Conservation (phyloP, 306 rosid genomes). For the Glycine soja region DNA sequence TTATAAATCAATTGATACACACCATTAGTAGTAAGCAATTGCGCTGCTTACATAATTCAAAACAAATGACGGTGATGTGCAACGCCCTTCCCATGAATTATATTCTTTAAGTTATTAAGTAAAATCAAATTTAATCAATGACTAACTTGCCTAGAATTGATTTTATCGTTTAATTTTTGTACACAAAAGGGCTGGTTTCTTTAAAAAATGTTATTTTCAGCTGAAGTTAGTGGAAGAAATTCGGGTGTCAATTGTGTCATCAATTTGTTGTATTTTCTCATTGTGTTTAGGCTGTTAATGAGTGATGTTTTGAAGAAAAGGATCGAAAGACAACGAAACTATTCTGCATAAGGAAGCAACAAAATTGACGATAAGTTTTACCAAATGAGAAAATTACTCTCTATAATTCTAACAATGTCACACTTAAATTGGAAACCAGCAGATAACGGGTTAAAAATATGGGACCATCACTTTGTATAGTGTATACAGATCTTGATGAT, state of each 20-base stretch:
- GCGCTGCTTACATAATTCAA: not conserved
- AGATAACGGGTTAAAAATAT: not conserved
- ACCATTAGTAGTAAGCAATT: not conserved
- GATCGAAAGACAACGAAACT: not conserved
- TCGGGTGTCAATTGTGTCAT: constrained; percentile 27
- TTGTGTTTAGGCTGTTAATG: constrained; percentile 1
- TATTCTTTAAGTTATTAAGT: not conserved
- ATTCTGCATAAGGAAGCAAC: constrained; percentile 10
- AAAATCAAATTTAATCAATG: not conserved
- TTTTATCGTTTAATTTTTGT: not conserved
- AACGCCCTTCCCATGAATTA: not conserved
- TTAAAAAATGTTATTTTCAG: constrained; percentile 1
- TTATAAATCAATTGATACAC: too few species aligned
- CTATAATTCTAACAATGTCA: not conserved
- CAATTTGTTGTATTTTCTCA: constrained; percentile 19
- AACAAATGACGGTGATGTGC: not conserved
- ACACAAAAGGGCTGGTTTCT: not conserved
- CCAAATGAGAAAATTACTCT: constrained; percentile 11
- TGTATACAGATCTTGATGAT: too few species aligned
- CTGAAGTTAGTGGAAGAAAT: constrained; percentile 16
- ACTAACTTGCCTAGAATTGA: not conserved
- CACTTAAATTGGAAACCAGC: not conserved
- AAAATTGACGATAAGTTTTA: constrained; percentile 25
- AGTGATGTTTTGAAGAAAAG: constrained; percentile 36
- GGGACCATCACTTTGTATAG: not conserved